phyloP scores from a whole-genome alignment of 257 asterid genomes.

The Lithospermum erythrorhizon region DNA sequence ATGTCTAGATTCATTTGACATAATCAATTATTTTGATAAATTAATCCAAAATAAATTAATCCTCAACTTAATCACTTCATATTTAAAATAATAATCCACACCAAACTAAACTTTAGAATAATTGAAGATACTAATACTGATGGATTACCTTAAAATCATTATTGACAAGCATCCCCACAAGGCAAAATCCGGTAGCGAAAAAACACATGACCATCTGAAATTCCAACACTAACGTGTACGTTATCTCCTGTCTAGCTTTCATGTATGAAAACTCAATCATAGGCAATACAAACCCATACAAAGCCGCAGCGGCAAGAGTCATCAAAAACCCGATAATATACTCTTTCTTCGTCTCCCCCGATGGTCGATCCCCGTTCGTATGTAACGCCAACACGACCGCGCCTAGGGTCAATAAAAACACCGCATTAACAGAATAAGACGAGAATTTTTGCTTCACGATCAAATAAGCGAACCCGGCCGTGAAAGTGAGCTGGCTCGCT shows the following conservation, averaged over 20 bases:
- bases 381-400: slow-evolving; percentile 16
- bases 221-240: slow-evolving; percentile 17
- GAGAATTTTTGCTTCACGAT: slow-evolving; percentile 24
- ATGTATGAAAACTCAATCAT: slow-evolving; percentile 17
- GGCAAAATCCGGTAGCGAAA: slow-evolving; percentile 16
- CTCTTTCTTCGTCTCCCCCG: slow-evolving; percentile 9
- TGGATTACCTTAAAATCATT: slow-evolving; percentile 15
- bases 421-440: slow-evolving; percentile 15
- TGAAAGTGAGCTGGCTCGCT: slow-evolving; percentile 14
- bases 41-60: too few relatives aligned
- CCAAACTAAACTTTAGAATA: too few relatives aligned
- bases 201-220: slow-evolving; percentile 15
- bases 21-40: too few relatives aligned
- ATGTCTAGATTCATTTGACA: too few relatives aligned
- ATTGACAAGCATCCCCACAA: slow-evolving; percentile 18
- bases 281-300: slow-evolving; percentile 18
- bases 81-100: too few relatives aligned
- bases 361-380: slow-evolving; percentile 12
- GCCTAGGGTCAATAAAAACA: slow-evolving; percentile 14
- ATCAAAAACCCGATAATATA: slow-evolving; percentile 18
- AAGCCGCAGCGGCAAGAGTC: slow-evolving; percentile 16
- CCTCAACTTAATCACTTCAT: too few relatives aligned
- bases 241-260: slow-evolving; percentile 15
- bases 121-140: not conserved
- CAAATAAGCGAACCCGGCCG: slow-evolving; percentile 17